phyloP scores from a whole-genome alignment of 225 moss, liverwort and hornwort species.

The Rhytidiadelphus loreus region DNA sequence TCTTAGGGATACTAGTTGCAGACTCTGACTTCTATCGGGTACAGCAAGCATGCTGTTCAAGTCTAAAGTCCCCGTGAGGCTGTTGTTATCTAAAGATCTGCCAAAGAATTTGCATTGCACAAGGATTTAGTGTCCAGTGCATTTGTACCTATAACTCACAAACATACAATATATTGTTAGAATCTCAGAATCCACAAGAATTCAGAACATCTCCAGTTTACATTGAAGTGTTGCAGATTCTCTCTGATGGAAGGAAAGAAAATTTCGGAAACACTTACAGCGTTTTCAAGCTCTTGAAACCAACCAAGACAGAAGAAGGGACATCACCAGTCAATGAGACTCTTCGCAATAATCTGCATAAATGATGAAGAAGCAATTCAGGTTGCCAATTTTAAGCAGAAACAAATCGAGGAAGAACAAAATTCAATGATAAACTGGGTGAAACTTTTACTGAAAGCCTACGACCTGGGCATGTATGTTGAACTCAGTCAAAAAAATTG shows the following conservation, averaged over 20 bases:
- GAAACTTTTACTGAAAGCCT: neutral
- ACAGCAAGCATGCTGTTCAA: neutral
- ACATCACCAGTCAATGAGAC: neutral
- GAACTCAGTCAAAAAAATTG: too few relatives aligned
- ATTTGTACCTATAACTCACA: neutral
- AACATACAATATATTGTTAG: too few relatives aligned
- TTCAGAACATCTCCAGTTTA: neutral
- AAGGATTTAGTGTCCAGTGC: too few relatives aligned
- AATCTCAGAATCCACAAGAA: neutral
- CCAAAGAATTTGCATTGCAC: neutral
- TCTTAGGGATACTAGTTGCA: neutral
- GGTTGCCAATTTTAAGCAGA: neutral
- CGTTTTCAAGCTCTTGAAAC: neutral
- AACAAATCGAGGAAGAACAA: neutral
- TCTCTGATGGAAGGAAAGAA: neutral
- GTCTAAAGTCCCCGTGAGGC: slow-evolving; percentile 8
- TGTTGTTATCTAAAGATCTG: slow-evolving; percentile 14
- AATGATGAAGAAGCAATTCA: neutral
- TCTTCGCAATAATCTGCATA: neutral
- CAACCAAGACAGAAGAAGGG: neutral
- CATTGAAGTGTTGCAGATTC: neutral
- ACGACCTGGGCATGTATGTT: too few relatives aligned
- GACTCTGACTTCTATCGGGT: neutral
- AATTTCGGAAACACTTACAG: neutral
- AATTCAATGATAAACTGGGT: too few relatives aligned